Base-by-base conservation (phyloP, 2,329 filamentous ascomycete species). In the Fusarium setosum region DNA sequence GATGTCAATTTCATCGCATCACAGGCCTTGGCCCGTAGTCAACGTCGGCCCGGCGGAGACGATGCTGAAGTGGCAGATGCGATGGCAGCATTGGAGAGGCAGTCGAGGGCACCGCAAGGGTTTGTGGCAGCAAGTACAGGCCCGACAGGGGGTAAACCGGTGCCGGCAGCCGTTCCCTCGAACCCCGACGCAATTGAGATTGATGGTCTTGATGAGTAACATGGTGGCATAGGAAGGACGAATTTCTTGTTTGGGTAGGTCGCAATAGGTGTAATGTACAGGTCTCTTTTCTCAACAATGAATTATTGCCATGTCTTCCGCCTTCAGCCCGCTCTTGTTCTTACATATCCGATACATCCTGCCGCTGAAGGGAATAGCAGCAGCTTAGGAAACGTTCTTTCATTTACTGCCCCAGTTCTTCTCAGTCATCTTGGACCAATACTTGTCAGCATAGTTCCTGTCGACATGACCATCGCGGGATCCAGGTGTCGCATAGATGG, bases 1-100 rank as follows among this genome's bases (percentile, higher is more conserved):
- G 96, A 99, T 74, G 95, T 99, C 83, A 97, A 94, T 77, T 99
- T 97, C 75, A 97, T 99, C 78, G 96, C 96, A 10, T 96, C 93
- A 6, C 96, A 99, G 77, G 96, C 96, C 23, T 84, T 99, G 68
- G 94, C 94, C 20, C 88, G 94, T 64, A 90, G 88, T 65, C 92
- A 96, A 92, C 86, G 85, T 67, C 84, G 85, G 69, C 80, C 80
- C 5, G 55, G 81, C 79, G 62, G 77, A 74, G 38, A 79, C 20
- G 82, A 83, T 47, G 72, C 75, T 10, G 84, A 87, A 55, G 83
- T 85, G 35, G 86, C 86, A 5, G 94, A 97, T 78, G 93, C 94
- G 20, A 97, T 97, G 93, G 92, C 90, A 37, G 92, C 91, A 20
- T 82, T 98, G 61, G 95, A 97, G 77, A 86, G 93, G 67, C 92